Conservation (phyloP, 352 stramenopile species). For the Globisporangium abappressorium region DNA sequence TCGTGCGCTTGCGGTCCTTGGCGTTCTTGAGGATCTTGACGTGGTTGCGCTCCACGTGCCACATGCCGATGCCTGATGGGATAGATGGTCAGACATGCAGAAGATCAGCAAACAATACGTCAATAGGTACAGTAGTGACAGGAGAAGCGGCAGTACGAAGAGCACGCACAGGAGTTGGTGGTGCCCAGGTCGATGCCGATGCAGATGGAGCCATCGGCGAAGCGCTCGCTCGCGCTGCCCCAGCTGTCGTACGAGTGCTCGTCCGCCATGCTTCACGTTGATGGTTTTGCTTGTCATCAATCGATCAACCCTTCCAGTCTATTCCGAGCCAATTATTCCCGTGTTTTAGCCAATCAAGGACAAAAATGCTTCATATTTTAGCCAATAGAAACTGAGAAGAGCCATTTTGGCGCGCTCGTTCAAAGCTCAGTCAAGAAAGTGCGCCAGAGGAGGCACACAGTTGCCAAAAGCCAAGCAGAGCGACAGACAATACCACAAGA, state of each 20-base stretch:
- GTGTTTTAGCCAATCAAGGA: conserved; percentile 9
- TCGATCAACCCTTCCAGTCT: background rate
- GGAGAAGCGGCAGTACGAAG: background rate
- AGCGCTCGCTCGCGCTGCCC: conserved; percentile 62
- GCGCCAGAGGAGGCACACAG: background rate
- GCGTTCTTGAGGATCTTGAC: conserved; percentile 86
- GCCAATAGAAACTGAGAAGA: background rate
- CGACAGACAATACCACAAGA: background rate
- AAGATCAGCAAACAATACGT: background rate
- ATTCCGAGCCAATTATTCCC: background rate
- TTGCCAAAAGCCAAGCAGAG: background rate
- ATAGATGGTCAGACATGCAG: background rate
- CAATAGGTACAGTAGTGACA: background rate
- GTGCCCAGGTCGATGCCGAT: conserved; percentile 99
- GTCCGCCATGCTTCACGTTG: conserved; percentile 16
- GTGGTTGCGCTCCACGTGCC: conserved; percentile 72
- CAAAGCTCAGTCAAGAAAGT: background rate
- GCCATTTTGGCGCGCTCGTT: conserved; percentile 6
- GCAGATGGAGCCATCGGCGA: conserved; percentile 68
- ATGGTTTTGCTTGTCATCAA: background rate
- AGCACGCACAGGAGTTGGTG: conserved; percentile 96
- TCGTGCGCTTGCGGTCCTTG: conserved; percentile 58
- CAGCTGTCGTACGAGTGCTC: conserved; percentile 73
- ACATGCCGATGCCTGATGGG: conserved; percentile 65
- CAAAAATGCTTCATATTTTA: background rate